Evolutionary conservation across 2,329 filamentous ascomycete genomes (phyloP).

Genomic region (Thelonectria rubi): DNA sequence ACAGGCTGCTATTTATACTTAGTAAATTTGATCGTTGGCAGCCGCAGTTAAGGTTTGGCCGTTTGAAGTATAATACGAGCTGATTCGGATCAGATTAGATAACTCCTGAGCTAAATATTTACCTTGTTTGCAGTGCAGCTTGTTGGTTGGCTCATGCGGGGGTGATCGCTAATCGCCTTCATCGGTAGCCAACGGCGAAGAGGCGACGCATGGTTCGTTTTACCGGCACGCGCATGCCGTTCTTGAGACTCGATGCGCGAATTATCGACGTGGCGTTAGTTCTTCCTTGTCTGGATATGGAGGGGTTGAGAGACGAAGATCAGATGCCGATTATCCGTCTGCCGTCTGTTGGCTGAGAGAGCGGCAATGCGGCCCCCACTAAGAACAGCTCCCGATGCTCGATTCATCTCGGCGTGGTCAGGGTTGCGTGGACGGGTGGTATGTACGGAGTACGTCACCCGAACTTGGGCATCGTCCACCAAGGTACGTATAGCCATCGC

Average conservation of each 20-base stretch:
- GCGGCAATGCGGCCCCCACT: neutral
- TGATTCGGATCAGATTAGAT: conserved; percentile 4
- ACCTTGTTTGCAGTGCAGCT: neutral
- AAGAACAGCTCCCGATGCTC: neutral
- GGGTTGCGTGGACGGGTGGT: too few relatives aligned
- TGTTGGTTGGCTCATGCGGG: neutral
- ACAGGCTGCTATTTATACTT: too few relatives aligned
- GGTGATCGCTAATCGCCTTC: neutral
- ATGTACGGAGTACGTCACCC: too few relatives aligned
- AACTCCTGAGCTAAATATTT: conserved; percentile 1
- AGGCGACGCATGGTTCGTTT: neutral
- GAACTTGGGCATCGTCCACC: too few relatives aligned
- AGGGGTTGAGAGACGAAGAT: neutral
- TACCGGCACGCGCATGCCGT: neutral
- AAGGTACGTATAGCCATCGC: too few relatives aligned
- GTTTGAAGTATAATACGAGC: neutral
- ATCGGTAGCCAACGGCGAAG: neutral
- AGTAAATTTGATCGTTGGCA: too few relatives aligned
- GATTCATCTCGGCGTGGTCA: too few relatives aligned
- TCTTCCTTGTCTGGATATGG: neutral
- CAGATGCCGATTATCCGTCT: neutral
- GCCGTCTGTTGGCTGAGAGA: neutral
- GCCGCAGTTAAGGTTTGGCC: neutral
- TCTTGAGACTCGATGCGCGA: neutral
- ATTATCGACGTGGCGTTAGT: neutral